Evolutionary conservation across 2,329 filamentous ascomycete genomes (phyloP).

Genomic region (Escovopsis sp.): DNA sequence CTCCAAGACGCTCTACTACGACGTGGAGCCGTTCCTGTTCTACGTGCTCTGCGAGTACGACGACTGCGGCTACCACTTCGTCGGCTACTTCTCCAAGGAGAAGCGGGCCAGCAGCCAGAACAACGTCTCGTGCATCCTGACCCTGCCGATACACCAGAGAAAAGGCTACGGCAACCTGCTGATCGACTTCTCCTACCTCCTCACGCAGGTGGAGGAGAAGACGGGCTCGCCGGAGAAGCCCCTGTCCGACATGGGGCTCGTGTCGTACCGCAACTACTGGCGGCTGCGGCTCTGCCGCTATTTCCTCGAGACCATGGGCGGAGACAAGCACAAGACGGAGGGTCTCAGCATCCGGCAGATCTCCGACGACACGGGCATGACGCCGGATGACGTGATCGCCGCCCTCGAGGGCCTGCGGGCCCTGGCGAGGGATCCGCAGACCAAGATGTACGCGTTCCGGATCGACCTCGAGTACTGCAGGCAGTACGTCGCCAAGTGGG

Average conservation of each 20-base stretch:
- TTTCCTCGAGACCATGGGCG: constrained; percentile 38
- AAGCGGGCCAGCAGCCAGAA: constrained; percentile 89
- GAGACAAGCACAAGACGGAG: constrained; percentile 19
- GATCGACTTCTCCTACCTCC: constrained; percentile 95
- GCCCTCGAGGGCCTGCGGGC: constrained; percentile 81
- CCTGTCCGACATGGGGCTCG: constrained; percentile 90
- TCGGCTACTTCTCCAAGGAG: constrained; percentile 99
- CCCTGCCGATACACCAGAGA: constrained; percentile 87
- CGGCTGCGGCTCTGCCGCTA: constrained; percentile 76
- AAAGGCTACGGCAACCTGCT: constrained; percentile 94
- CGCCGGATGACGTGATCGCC: constrained; percentile 88
- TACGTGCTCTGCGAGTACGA: constrained; percentile 95
- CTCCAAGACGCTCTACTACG: constrained; percentile 95
- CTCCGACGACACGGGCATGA: constrained; percentile 86
- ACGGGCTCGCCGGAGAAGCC: constrained; percentile 95
- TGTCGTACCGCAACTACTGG: constrained; percentile 98
- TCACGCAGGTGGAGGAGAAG: constrained; percentile 84
- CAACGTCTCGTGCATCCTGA: constrained; percentile 94
- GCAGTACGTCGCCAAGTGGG: constrained; percentile 79
- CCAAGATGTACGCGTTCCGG: constrained; percentile 76
- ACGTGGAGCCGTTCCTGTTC: constrained; percentile 92
- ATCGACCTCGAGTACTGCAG: constrained; percentile 75
- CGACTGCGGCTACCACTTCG: constrained; percentile 83
- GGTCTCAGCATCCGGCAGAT: constrained; percentile 50
- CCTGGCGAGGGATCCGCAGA: constrained; percentile 76